Evolutionary conservation across 2,329 filamentous ascomycete genomes (phyloP).

Genomic region (Colletotrichum graminicola): DNA sequence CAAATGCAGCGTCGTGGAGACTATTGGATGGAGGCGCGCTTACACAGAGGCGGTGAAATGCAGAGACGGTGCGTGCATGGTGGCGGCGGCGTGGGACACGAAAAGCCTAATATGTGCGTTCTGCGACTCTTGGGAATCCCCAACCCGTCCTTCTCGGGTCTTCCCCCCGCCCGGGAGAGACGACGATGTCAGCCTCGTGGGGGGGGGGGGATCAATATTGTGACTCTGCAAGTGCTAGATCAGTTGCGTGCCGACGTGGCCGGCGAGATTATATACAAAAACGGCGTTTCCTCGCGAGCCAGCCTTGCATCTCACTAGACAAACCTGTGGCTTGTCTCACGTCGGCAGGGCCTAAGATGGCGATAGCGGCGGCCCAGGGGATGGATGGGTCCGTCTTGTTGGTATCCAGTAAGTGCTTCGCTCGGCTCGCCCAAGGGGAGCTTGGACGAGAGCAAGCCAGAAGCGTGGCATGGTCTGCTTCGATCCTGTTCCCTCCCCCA

Average conservation of each 20-base stretch:
- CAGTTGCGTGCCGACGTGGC: background rate
- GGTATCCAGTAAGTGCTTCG: background rate
- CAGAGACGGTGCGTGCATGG: background rate
- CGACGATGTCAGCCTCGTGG: background rate
- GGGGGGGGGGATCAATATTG: background rate
- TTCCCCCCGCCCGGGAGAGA: background rate
- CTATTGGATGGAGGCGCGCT: slow-evolving; percentile 24
- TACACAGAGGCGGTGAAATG: slow-evolving; percentile 22
- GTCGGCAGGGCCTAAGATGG: background rate
- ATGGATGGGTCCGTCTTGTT: background rate
- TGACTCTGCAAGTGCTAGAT: background rate
- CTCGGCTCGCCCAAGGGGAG: background rate
- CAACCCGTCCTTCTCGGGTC: background rate
- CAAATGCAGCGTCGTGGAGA: slow-evolving; percentile 20
- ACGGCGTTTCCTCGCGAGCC: background rate
- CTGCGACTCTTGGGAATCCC: no score
- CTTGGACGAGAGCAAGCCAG: background rate
- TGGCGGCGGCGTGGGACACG: slow-evolving; percentile 9
- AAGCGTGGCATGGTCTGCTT: slow-evolving; percentile 8
- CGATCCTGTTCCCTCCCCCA: slow-evolving; percentile 6
- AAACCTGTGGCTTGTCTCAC: background rate
- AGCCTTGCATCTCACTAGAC: background rate
- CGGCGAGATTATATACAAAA: background rate
- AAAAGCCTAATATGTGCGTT: background rate
- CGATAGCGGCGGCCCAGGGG: background rate